A percentile compares a stretch with the other conserved stretches of the same genome.
Evolutionary conservation across 352 stramenopile species (phyloP).

Genomic region (Phytophthora aleatoria): DNA sequence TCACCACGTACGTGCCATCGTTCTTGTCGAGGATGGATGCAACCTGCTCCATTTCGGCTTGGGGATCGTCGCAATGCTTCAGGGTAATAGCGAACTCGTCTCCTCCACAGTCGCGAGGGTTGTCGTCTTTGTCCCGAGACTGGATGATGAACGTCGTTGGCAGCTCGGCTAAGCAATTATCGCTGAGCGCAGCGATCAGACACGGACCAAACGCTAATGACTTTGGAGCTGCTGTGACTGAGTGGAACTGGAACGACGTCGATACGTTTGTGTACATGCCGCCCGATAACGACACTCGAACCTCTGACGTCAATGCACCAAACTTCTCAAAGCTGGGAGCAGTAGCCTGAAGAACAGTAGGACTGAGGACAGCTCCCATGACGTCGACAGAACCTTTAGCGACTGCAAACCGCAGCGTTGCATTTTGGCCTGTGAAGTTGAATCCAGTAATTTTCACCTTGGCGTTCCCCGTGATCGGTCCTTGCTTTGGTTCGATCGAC

Average conservation of each 20-base stretch:
- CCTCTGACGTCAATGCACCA: conserved; percentile 84
- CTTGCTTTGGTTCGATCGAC: conserved; percentile 88
- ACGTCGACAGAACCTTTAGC: conserved; percentile 94
- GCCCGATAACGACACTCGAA: conserved; percentile 90
- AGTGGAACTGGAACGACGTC: conserved; percentile 92
- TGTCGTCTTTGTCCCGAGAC: conserved; percentile 88
- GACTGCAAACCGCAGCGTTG: conserved; percentile 93
- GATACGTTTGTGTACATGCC: conserved; percentile 94
- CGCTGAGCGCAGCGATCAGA: conserved; percentile 62
- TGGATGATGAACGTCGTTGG: conserved; percentile 93
- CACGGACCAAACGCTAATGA: conserved; percentile 95
- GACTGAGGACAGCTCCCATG: conserved; percentile 82
- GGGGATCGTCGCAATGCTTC: conserved; percentile 46
- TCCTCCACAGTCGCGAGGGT: conserved; percentile 92
- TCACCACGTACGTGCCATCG: conserved; percentile 95
- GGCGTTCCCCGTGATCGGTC: conserved; percentile 94
- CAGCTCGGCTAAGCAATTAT: conserved; percentile 68
- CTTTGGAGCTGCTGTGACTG: conserved; percentile 90
- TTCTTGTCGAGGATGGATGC: conserved; percentile 84
- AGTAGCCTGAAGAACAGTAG: conserved; percentile 88
- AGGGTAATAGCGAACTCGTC: conserved; percentile 93
- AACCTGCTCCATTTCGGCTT: conserved; percentile 48
- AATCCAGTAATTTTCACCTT: conserved; percentile 91
- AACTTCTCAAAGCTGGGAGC: conserved; percentile 96
- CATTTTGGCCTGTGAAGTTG: conserved; percentile 90